These are phyloP conservation scores for Suillus bovinus DNA, from an alignment of 768 basidiomycete species.

Conservation along the genomic window DNA sequence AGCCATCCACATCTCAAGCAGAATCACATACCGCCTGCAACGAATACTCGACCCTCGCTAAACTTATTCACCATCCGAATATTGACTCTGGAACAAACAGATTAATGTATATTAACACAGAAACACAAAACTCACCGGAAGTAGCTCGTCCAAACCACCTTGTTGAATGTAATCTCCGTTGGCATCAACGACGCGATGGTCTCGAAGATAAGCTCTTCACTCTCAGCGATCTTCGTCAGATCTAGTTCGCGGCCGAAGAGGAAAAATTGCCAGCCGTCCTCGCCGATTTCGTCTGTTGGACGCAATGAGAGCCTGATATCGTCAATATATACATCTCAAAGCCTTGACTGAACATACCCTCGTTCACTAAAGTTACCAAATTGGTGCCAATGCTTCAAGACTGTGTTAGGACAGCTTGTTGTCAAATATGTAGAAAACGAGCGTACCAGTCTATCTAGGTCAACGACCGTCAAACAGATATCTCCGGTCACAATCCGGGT, in stretches of 20 bases:
- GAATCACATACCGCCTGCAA: conserved; percentile 13
- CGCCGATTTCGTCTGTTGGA: conserved; percentile 31
- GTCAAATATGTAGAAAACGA: background rate
- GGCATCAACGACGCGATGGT: conserved; percentile 21
- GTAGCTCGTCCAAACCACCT: conserved; percentile 23
- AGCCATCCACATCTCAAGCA: background rate
- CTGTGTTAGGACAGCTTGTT: background rate
- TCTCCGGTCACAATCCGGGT: conserved; percentile 30
- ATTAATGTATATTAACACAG: background rate
- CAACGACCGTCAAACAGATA: conserved; percentile 37
- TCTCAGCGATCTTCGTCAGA: conserved; percentile 15
- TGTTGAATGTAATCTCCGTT: conserved; percentile 27
- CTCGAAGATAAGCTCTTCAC: conserved; percentile 21
- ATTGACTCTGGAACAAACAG: conserved; percentile 8
- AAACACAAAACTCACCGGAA: conserved; percentile 21
- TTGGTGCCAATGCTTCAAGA: conserved; percentile 45
- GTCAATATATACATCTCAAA: background rate
- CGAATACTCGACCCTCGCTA: conserved; percentile 16
- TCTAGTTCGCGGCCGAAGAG: conserved; percentile 29
- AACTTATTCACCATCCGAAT: conserved; percentile 19
- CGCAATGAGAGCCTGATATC: conserved; percentile 34
- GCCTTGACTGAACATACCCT: background rate
- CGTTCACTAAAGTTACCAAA: conserved; percentile 38
- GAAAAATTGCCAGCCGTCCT: conserved; percentile 32
- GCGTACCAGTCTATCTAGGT: conserved; percentile 40